Base-by-base conservation (phyloP, 2,329 filamentous ascomycete species). In the Diaporthe nobilis region DNA sequence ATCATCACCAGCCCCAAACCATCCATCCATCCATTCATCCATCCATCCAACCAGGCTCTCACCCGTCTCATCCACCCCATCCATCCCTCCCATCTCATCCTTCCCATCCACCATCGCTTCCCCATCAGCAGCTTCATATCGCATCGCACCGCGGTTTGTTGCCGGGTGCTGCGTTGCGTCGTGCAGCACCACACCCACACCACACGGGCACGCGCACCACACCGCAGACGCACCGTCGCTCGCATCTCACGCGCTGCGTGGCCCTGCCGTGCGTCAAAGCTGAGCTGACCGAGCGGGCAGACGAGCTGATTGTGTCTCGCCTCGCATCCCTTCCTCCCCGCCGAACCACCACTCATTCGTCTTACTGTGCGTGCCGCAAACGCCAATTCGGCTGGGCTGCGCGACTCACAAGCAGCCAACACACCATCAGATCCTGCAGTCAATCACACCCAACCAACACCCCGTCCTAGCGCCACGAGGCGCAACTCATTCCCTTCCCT, bases 401-500 rank as follows among this genome's bases (percentile, higher is more conserved):
- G 71, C 60, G 71, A 65, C 71, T 73, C 57, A 73, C 71, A 53
- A 55, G 34, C 47, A 37, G 71, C 71, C 71, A 65, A 55, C 71
- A 63, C 73, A 61, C 51, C 53, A 53, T 71, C 65, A 71, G 53
- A 51, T 61, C 55, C 63, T 71, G 65, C 73, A 74, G 73, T 74
- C 63, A 71, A 53, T 61, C 63, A 61, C 53, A 71, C 34, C 65
- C 65, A 74, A 63, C 73, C 65, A 71, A 25, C 65, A 31, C 60
- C 53, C 65, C 28, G 34, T 60, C 55, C 55, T 51, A 74, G 73
- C 73, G 73, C 73, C 73, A 74, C 65, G 58, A 28, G 73, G 73
- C 65, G 73, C 55, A 61, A 61, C 25, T 67, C 47, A 72, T 25
- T 60, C 60, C n/a, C 53, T 57, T 51, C 25, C 70, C 57, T 71